Evolutionary conservation across 129 eudicot species (phyloP), one percentile per base, ranked within the genome.

Genomic region (Daucus carota): DNA sequence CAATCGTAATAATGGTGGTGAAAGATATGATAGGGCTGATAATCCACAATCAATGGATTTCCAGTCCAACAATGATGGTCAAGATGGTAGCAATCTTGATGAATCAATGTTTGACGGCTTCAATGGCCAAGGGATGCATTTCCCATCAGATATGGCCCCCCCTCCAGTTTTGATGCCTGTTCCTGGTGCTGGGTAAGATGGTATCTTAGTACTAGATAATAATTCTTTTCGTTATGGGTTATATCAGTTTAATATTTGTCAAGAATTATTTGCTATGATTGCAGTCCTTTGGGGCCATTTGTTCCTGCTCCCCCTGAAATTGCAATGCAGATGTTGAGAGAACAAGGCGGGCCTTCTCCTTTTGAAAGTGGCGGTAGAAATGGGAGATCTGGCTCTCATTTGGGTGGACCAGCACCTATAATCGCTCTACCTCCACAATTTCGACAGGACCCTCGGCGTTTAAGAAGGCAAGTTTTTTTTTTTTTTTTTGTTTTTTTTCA

Each of bases 251-350:
- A 38, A 52, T 18, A 4, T 22, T 22, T n/a, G 5, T 38, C 9
- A 17, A 50, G 1, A 71, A 28, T 78, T 33, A 67, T 70, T 11
- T 63, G 18, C 4, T 63, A 63, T 63, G 38, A 12, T 29, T 85
- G 83, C 88, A 95, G 99, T 48, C 97, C 97, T 14, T 76, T 95
- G 85, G 97, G 99, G 36, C 99, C 99, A 28, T 95, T 95, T 86
- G 96, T 95, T 71, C 99, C 99, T 32, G 99, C 99, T 22, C 99
- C 99, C 75, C 99, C 97, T 76, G 99, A 95, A 81, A 95, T 95
- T 81, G 99, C 99, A 54, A 92, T 95, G 97, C 89, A 84, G 72
- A 95, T 95, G 99, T 43, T 95, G 73, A 84, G 96, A 60, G 99
- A 95, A 28, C 99, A 95, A 72, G 97, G 96, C 8, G 96, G 96